Evolutionary conservation across 345 rosid genomes (phyloP), one percentile per base, ranked within the genome.

Genomic region (Passiflora organensis): DNA sequence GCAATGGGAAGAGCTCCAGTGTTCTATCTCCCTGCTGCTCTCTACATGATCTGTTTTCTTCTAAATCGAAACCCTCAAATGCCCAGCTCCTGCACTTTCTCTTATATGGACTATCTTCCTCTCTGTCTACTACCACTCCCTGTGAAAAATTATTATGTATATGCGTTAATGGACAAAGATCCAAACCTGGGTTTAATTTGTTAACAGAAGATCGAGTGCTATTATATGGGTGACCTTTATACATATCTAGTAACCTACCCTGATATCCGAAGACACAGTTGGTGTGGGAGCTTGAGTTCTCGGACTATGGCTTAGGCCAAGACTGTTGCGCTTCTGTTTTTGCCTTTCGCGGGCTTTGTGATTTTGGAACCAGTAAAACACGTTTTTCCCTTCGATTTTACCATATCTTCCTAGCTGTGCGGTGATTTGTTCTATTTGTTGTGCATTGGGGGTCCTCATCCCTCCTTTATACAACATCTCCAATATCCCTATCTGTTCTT

Each of bases 261-360:
- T 74, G 32, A 66, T 38, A 51, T 80, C 82, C 22, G 78, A 39
- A 21, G 93, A 77, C 10, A 76, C 55, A n/a, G 77, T 32, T 52
- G 78, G 55, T 45, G 57, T 72, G 42, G 56, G 49, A 53, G 67
- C 15, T 28, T 79, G 66, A 48, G 72, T 76, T 67, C 67, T 58
- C 10, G 82, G 70, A 72, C 66, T 70, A 52, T 78, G 89, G 56
- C 57, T 68, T 51, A 85, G 60, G 51, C 81, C 81, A 36, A 83
- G 82, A 44, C 77, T 80, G 75, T 67, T 84, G 53, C 96, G 88
- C 71, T 91, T 91, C 72, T 81, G 94, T 71, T 93, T 93, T 58
- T 93, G 99, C 57, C 97, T 81, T 83, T 89, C 99, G 2, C 97
- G 91, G 2, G 99, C 99, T 82, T 93, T 93, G 78, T 85, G 96